A percentile compares a stretch with the other conserved stretches of the same genome.
Conservation (phyloP, 140 eudicot genomes). For the Ambrosia hybrid region DNA sequence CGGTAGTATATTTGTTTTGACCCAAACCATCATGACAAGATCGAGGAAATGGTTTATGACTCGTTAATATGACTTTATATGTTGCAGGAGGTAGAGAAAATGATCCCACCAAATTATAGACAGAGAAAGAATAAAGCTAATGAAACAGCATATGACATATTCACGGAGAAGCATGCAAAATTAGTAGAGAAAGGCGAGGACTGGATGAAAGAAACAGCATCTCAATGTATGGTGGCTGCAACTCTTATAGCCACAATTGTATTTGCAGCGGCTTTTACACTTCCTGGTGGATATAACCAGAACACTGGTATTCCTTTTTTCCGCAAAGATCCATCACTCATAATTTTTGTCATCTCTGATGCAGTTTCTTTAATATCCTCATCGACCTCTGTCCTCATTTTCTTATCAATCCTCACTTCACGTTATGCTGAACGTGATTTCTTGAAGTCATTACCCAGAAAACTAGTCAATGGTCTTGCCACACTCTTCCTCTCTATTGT, state of each 20-base stretch:
- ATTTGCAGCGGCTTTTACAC: too few species aligned
- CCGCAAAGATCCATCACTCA: slow-evolving; percentile 14
- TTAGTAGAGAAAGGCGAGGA: slow-evolving; percentile 36
- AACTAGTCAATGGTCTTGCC: neutral
- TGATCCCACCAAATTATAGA: neutral
- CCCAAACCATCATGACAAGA: neutral
- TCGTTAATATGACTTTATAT: neutral
- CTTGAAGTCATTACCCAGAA: neutral
- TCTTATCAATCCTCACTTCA: slow-evolving; percentile 1
- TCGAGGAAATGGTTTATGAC: neutral
- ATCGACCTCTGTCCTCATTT: neutral
- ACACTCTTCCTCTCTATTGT: neutral
- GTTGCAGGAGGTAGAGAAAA: slow-evolving; percentile 28
- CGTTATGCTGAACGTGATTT: neutral
- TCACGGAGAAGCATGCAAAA: slow-evolving; percentile 20
- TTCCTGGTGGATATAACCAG: too few species aligned
- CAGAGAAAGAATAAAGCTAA: neutral
- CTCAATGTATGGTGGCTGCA: slow-evolving; percentile 40
- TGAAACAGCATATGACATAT: too few species aligned
- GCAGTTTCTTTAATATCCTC: neutral
- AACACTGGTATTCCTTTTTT: slow-evolving; percentile 27
- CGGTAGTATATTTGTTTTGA: neutral
- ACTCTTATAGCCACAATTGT: slow-evolving; percentile 44
- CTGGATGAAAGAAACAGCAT: slow-evolving; percentile 39
- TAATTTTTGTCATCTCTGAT: neutral